Evolutionary conservation across 495 filamentous ascomycete species (phyloP), one percentile per base, ranked within the genome.

Genomic region (Penicillium herquei): DNA sequence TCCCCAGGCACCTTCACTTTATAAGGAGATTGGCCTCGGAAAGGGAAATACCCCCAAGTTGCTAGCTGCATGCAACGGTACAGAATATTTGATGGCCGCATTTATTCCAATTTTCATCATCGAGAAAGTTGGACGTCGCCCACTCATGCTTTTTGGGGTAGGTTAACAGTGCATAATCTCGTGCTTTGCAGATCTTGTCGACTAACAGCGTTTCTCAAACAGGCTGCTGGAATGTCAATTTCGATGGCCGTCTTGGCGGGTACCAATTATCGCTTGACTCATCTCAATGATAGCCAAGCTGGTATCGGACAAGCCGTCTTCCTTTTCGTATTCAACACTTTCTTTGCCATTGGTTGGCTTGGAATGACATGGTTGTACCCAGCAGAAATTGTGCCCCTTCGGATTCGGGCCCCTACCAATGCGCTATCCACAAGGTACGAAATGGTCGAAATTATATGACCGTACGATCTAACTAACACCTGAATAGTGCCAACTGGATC

Each of bases 351-450:
- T 47, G 86, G 85, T 32, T 88, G 85, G 86, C 75, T 88, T 21
- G 85, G 84, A 48, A 87, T 87, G 83, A 83, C 83, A 17, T 86
- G 75, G 84, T 70, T 90, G 26, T 90, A 89, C 61, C 80, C 83
- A 3, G 87, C 84, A 47, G 86, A 89, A 58, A 84, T 89, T 56
- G 84, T 69, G 43, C 63, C 63, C 1, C 46, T 66, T 18, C 57
- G 60, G 14, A 66, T 66, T 37, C 63, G 63, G 49, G 63, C 63
- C 3, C 63, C 63, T 1, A 63, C 63, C 5, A 67, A 57, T 49
- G 57, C 61, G 3, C 21, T 67, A 3, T 18, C 60, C 6, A 59
- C 61, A 9, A 37, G 34, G 34, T 37, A 37, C 12, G 2, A 37
- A 10, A 9, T 9, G 6, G 8, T 50, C 33, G 21, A 31, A 18